phyloP scores from a whole-genome alignment of 345 rosid species.

The Salix viminalis region DNA sequence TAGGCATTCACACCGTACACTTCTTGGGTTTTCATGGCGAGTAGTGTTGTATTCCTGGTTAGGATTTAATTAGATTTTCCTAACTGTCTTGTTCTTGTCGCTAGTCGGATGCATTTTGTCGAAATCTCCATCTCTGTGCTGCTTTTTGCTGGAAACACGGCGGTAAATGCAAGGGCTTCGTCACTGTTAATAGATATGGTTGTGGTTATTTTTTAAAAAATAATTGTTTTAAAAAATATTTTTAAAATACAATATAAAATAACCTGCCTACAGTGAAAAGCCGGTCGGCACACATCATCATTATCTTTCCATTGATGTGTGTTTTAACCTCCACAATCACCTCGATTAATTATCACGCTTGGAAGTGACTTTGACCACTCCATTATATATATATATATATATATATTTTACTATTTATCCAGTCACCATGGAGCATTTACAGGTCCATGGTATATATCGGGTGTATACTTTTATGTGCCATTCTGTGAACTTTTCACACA shows the following conservation, averaged over 20 bases:
- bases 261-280: too few species aligned
- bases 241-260: too few species aligned
- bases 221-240: too few species aligned
- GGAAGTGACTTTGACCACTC: not conserved
- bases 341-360: not conserved
- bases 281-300: not conserved
- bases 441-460: too few species aligned
- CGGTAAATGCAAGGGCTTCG: not conserved
- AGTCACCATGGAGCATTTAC: too few species aligned
- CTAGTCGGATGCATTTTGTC: not conserved
- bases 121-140: not conserved
- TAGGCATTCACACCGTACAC: constrained; percentile 7
- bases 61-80: not conserved
- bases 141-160: not conserved
- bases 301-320: not conserved
- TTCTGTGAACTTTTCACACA: too few species aligned
- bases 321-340: not conserved
- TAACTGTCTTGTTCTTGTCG: not conserved
- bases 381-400: too few species aligned
- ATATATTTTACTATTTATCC: not conserved
- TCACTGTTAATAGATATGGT: too few species aligned
- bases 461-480: too few species aligned
- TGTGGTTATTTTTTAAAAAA: too few species aligned
- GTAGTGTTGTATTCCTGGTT: not conserved
- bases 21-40: constrained; percentile 10